phyloP scores from a whole-genome alignment of 2,329 filamentous ascomycete species.

The Sporothrix mexicana region DNA sequence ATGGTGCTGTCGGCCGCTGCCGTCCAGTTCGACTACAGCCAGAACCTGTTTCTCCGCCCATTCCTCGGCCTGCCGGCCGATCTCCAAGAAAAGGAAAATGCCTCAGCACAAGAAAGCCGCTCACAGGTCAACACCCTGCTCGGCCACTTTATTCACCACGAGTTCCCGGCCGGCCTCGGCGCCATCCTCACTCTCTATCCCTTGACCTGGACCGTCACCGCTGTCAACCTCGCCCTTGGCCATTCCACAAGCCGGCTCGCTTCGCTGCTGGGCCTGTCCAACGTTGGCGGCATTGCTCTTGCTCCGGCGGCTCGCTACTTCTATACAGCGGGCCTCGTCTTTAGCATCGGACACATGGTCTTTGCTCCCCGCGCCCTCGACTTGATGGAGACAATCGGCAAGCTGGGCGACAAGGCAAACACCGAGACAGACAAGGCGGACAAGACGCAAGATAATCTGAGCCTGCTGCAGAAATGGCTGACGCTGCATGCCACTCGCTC shows the following conservation, averaged over 20 bases:
- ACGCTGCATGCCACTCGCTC: conserved; percentile 20
- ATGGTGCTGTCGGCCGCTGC: conserved; percentile 28
- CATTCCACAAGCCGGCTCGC: background rate
- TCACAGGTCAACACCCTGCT: conserved; percentile 16
- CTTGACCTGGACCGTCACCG: conserved; percentile 14
- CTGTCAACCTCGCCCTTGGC: conserved; percentile 5
- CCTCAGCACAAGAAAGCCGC: background rate
- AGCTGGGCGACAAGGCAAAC: conserved; percentile 10
- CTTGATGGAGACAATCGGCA: conserved; percentile 27
- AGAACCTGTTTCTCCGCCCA: conserved; percentile 24
- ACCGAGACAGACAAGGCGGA: background rate
- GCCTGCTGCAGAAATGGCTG: background rate
- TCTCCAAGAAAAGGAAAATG: background rate
- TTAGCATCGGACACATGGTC: conserved; percentile 25
- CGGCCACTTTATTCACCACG: conserved; percentile 26
- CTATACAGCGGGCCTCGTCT: conserved; percentile 21
- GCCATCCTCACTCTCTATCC: conserved; percentile 30
- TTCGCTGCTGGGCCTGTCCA: background rate
- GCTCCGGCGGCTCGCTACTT: conserved; percentile 9
- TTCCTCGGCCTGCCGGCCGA: conserved; percentile 6
- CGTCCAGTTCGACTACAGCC: conserved; percentile 26
- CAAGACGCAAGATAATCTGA: background rate
- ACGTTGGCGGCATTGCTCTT: background rate
- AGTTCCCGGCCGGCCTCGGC: conserved; percentile 21
- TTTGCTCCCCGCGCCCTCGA: conserved; percentile 8